phyloP scores from a whole-genome alignment of 1,284 basidiomycete genomes.

The Cryptococcus hybrid region DNA sequence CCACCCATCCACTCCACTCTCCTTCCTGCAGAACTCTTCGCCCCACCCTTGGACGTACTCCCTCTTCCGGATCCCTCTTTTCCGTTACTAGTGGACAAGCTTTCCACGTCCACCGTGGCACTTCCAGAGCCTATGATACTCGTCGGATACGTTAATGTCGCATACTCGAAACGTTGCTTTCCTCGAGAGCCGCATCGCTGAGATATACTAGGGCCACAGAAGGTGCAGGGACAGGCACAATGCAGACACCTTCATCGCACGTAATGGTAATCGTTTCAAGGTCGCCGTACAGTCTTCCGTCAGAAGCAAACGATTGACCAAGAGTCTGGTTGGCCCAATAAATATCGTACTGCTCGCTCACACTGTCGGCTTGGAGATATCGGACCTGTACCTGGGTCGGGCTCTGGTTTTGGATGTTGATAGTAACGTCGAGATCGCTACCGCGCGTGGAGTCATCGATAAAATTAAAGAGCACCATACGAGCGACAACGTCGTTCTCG shows the following conservation, averaged over 20 bases:
- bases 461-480: constrained; percentile 68
- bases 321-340: constrained; percentile 73
- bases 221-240: constrained; percentile 65
- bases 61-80: constrained; percentile 24
- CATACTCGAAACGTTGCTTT: constrained; percentile 44
- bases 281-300: constrained; percentile 61
- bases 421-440: constrained; percentile 40
- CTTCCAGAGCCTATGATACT: constrained; percentile 37
- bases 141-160: constrained; percentile 60
- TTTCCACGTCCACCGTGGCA: constrained; percentile 41
- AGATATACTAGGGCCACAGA: constrained; percentile 71
- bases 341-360: constrained; percentile 65
- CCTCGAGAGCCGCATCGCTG: constrained; percentile 52
- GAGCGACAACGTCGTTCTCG: constrained; percentile 52
- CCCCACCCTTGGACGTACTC: constrained; percentile 12
- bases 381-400: constrained; percentile 25
- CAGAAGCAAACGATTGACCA: constrained; percentile 61
- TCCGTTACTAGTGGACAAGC: constrained; percentile 49
- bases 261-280: constrained; percentile 57
- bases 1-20: neutral
- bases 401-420: constrained; percentile 26
- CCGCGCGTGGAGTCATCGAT: constrained; percentile 50
- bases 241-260: constrained; percentile 58
- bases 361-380: constrained; percentile 52
- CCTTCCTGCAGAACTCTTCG: neutral